These are phyloP conservation scores for Fomitopsis betulina DNA, from an alignment of 1,284 basidiomycete species.

Conservation along the genomic window DNA sequence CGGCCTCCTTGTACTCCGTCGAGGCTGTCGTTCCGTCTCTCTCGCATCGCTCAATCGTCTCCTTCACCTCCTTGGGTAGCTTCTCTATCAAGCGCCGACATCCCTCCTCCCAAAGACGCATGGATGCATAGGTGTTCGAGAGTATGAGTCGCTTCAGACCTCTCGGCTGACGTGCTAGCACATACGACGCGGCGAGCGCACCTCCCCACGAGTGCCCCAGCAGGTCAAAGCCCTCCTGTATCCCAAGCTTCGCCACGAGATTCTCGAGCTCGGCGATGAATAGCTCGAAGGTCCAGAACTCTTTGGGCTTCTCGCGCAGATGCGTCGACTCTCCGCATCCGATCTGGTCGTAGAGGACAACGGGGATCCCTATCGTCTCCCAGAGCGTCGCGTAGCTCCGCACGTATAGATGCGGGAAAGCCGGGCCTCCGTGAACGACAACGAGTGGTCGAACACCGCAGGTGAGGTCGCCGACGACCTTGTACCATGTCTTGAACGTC, in stretches of 20 bases:
- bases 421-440: slow-evolving; percentile 38
- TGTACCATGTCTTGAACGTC: slow-evolving; percentile 25
- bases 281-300: slow-evolving; percentile 40
- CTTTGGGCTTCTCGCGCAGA: slow-evolving; percentile 19
- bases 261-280: slow-evolving; percentile 45
- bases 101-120: slow-evolving; percentile 23
- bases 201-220: slow-evolving; percentile 46
- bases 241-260: slow-evolving; percentile 32
- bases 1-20: slow-evolving; percentile 39
- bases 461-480: slow-evolving; percentile 20
- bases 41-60: slow-evolving; percentile 40
- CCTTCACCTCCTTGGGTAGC: slow-evolving; percentile 30
- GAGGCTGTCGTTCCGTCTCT: slow-evolving; percentile 36
- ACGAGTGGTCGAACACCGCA: slow-evolving; percentile 26
- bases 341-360: slow-evolving; percentile 46
- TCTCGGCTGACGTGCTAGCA: slow-evolving; percentile 18
- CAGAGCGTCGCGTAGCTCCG: slow-evolving; percentile 10
- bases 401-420: slow-evolving; percentile 31
- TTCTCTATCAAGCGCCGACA: slow-evolving; percentile 17
- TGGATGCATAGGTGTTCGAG: slow-evolving; percentile 23
- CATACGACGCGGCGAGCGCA: slow-evolving; percentile 34
- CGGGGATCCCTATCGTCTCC: slow-evolving; percentile 21
- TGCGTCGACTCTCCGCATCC: slow-evolving; percentile 41
- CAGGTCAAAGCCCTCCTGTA: slow-evolving; percentile 33
- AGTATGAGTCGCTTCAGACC: slow-evolving; percentile 36